phyloP scores from a whole-genome alignment of 352 stramenopile genomes.

The Pythium chondricola region DNA sequence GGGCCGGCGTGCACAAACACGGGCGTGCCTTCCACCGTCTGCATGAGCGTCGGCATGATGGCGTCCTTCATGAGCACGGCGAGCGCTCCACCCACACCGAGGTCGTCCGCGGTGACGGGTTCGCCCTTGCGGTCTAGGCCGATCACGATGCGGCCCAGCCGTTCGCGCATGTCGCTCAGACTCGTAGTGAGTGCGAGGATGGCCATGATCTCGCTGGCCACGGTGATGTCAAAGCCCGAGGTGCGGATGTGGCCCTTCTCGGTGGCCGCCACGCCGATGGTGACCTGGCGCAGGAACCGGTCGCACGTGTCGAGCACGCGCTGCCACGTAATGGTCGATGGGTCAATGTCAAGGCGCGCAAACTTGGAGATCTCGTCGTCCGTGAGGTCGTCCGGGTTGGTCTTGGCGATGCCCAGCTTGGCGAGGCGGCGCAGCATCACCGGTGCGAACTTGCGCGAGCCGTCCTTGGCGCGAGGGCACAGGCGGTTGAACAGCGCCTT shows the following conservation, averaged over 20 bases:
- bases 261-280: conserved; percentile 83
- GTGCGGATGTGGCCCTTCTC: conserved; percentile 86
- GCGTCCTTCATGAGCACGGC: conserved; percentile 98
- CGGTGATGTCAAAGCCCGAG: conserved; percentile 83
- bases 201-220: conserved; percentile 98
- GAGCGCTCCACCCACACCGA: conserved; percentile 94
- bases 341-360: conserved; percentile 94
- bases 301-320: conserved; percentile 98
- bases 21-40: conserved; percentile 94
- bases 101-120: conserved; percentile 95
- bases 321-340: conserved; percentile 89
- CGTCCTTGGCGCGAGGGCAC: conserved; percentile 81
- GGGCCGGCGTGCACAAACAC: conserved; percentile 98
- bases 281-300: conserved; percentile 91
- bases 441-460: conserved; percentile 75
- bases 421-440: conserved; percentile 92
- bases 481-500: conserved; percentile 83
- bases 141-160: conserved; percentile 94
- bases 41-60: conserved; percentile 97
- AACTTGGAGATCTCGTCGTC: conserved; percentile 91
- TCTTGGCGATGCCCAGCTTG: conserved; percentile 94
- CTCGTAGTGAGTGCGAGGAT: conserved; percentile 95
- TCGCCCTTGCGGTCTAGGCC: conserved; percentile 74
- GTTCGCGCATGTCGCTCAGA: conserved; percentile 91
- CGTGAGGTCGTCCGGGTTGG: conserved; percentile 91